Evolutionary conservation across 306 rosid genomes (phyloP).

Genomic region (Arachis stenosperma): DNA sequence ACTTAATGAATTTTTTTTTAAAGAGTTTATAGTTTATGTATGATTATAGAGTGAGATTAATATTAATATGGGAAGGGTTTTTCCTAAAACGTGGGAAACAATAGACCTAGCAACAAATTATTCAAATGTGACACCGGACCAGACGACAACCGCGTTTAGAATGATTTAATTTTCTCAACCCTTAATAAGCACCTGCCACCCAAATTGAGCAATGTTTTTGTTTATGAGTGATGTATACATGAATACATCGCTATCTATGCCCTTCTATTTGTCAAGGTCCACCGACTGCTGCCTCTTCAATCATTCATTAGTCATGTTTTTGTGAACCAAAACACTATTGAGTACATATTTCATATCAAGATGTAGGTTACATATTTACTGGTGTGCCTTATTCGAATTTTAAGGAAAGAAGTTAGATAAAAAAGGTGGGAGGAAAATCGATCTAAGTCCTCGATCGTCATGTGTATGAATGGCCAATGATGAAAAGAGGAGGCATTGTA

Average conservation of each 20-base stretch:
- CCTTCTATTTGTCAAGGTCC: too few species aligned
- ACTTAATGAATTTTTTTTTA: too few species aligned
- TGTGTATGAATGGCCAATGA: too few species aligned
- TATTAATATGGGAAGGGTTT: background rate
- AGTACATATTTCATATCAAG: background rate
- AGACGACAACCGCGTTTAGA: background rate
- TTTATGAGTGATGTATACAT: background rate
- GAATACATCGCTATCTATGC: background rate
- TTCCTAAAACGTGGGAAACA: background rate
- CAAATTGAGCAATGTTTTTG: background rate
- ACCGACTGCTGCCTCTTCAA: background rate
- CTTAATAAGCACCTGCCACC: background rate
- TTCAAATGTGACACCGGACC: background rate
- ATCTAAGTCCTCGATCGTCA: too few species aligned
- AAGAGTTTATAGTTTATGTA: too few species aligned
- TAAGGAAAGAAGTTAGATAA: too few species aligned
- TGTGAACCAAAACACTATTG: background rate
- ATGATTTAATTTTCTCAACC: background rate
- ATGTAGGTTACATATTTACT: background rate
- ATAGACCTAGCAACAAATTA: background rate
- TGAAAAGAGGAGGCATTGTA: too few species aligned
- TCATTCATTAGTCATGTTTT: background rate
- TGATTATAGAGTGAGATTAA: background rate
- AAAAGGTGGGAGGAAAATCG: too few species aligned
- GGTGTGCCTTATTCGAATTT: too few species aligned